Base-by-base conservation (phyloP, 2,329 filamentous ascomycete genomes). In the Claviceps sp. region DNA sequence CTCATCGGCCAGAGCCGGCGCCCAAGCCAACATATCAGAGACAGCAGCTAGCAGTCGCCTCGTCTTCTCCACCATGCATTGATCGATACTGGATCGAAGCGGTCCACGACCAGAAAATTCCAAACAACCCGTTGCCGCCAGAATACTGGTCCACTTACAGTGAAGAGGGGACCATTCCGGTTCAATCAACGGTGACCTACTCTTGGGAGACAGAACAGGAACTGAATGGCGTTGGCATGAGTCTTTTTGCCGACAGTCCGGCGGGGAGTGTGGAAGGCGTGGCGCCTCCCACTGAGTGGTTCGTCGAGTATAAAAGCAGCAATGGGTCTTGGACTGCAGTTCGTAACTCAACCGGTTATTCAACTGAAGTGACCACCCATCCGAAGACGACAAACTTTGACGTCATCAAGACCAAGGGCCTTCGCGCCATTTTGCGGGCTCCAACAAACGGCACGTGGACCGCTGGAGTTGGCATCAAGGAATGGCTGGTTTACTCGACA, bases 81-180 rank as follows among this genome's bases (percentile, higher is more conserved):
- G 37, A 26, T 30, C 37, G 22, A 11, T 48, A 48, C 47, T 48
- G 47, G 47, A 26, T 48, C n/a, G 47, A 48, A 26, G 47, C 47
- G 16, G 30, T 48, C 7, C 47, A 48, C 47, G 47, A 48, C 47
- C 37, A 26, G 9, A 30, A 41, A 13, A 30, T 48, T 7, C 37
- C 47, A 5, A 13, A 13, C 4, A 41, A 26, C 4, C 37, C 47
- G 18, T 14, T 48, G 37, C 47, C 47, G 37, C 47, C 47, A 14
- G 13, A 48, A n/a, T 48, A 41, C 41, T 48, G 47, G 47, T 48
- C 37, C 20, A 48, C 37, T 6, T 48, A 48, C 16, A 13, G 5
- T 11, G 47, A 40, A 16, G 22, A 41, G 2, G 37, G 43, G 7
- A 13, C 18, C 9, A 48, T n/a, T 14, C 47, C 47, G 37, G 16